Percentiles rank a stretch among this genome's conserved stretches.
phyloP scores from a whole-genome alignment of 2,329 filamentous ascomycete genomes.

The Cladobotryum protrusum region DNA sequence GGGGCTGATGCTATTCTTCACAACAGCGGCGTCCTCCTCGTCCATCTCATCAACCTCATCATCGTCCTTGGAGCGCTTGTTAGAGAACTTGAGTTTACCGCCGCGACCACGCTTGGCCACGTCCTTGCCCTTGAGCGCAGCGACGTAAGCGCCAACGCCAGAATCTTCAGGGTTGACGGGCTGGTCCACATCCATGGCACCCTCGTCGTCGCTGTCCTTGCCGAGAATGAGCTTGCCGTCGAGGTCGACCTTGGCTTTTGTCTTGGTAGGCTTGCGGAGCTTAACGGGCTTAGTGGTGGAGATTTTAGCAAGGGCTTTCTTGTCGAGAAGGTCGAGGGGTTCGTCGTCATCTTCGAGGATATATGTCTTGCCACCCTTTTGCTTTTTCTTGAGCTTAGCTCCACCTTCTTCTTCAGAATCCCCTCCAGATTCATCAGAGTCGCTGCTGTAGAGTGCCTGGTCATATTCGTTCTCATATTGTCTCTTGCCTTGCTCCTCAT shows the following conservation, averaged over 20 bases:
- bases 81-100: conserved; percentile 66
- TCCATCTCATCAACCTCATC: conserved; percentile 49
- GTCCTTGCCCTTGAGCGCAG: conserved; percentile 62
- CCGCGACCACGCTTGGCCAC: conserved; percentile 58
- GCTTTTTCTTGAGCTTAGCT: conserved; percentile 39
- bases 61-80: conserved; percentile 46
- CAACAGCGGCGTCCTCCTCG: conserved; percentile 44
- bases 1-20: conserved; percentile 45
- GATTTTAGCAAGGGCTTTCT: conserved; percentile 83
- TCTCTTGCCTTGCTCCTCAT: conserved; percentile 40
- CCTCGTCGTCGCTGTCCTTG: conserved; percentile 45
- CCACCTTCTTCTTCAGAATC: conserved; percentile 56
- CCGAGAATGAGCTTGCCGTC: conserved; percentile 79
- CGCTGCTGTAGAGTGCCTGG: conserved; percentile 86
- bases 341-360: conserved; percentile 94
- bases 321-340: conserved; percentile 87
- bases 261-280: conserved; percentile 48
- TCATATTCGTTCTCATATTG: conserved; percentile 91
- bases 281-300: conserved; percentile 79
- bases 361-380: conserved; percentile 66
- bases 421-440: conserved; percentile 46
- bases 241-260: conserved; percentile 62
- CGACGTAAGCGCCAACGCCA: conserved; percentile 63
- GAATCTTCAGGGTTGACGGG: conserved; percentile 51
- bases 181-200: conserved; percentile 60